Percentiles rank a stretch among this genome's conserved stretches.
Evolutionary conservation across 257 asterid genomes (phyloP).

Genomic region (Solanum chilense): DNA sequence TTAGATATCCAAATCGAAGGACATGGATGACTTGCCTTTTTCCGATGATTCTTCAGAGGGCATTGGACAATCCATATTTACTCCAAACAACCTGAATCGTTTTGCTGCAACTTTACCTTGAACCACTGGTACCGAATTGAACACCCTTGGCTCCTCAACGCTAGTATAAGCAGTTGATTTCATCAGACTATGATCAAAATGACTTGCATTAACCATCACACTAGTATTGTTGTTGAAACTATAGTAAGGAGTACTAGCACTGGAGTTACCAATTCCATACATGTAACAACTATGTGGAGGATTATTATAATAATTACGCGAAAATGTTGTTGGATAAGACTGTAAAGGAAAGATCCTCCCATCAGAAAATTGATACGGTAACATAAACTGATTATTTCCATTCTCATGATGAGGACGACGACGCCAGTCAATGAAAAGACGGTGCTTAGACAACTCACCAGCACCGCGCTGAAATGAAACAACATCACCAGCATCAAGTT

Average conservation of each 20-base stretch:
- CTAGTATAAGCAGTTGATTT: neutral
- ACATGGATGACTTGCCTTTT: conserved; percentile 32
- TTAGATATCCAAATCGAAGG: conserved; percentile 62
- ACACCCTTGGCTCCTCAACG: conserved; percentile 29
- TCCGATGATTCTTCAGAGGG: conserved; percentile 4
- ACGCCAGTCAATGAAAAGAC: conserved; percentile 82
- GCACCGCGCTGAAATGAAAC: conserved; percentile 74
- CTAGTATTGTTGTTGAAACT: neutral
- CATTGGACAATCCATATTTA: conserved; percentile 55
- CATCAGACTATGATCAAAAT: conserved; percentile 7
- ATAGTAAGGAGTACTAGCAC: neutral
- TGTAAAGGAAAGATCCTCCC: neutral
- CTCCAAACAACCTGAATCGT: conserved; percentile 85
- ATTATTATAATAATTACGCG: conserved; percentile 3
- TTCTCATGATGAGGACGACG: conserved; percentile 65
- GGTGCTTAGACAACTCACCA: conserved; percentile 40
- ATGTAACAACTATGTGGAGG: neutral
- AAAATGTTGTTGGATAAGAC: neutral
- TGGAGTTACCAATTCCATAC: neutral
- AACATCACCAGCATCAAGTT: conserved; percentile 81
- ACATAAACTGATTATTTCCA: neutral
- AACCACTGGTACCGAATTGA: conserved; percentile 93
- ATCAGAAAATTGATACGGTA: neutral
- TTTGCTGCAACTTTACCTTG: conserved; percentile 84
- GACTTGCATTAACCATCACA: conserved; percentile 37